These are phyloP conservation scores for Chlorophyllum brunneum DNA, from an alignment of 768 basidiomycete species.

Conservation along the genomic window DNA sequence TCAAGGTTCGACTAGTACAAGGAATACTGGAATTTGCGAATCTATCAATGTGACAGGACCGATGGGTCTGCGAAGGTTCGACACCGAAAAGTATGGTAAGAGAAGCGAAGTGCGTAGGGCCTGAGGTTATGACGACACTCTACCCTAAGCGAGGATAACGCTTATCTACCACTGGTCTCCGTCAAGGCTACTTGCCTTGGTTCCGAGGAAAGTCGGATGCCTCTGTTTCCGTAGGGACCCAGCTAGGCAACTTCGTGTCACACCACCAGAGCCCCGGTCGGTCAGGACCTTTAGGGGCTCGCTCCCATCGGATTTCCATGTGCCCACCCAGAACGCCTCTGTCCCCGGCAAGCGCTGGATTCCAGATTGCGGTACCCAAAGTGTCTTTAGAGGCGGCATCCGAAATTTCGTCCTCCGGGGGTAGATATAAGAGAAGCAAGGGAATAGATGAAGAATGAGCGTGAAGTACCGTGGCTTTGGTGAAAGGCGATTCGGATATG, in stretches of 20 bases:
- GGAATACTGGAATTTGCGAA: too few relatives aligned
- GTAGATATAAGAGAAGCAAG: constrained; percentile 76
- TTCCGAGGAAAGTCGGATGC: too few relatives aligned
- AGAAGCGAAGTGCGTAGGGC: too few relatives aligned
- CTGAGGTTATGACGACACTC: too few relatives aligned
- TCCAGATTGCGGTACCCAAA: constrained; percentile 60
- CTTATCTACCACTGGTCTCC: too few relatives aligned
- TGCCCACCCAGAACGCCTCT: constrained; percentile 55
- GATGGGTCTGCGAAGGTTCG: too few relatives aligned
- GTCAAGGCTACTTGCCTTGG: too few relatives aligned
- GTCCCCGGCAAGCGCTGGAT: constrained; percentile 56
- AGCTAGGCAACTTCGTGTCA: constrained; percentile 28
- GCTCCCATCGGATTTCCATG: constrained; percentile 69
- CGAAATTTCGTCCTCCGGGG: constrained; percentile 28
- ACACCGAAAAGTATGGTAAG: too few relatives aligned
- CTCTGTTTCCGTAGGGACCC: constrained; percentile 12
- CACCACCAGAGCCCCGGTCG: constrained; percentile 44
- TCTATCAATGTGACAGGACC: too few relatives aligned
- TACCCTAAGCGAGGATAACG: too few relatives aligned
- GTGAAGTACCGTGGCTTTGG: constrained; percentile 60
- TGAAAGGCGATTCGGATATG: constrained; percentile 79
- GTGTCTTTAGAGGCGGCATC: not conserved
- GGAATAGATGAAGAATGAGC: constrained; percentile 76
- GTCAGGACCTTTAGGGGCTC: constrained; percentile 28
- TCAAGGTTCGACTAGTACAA: too few relatives aligned